These are phyloP conservation scores for Pharnaceum exiguum DNA, from an alignment of 148 eudicot genomes.

Conservation along the genomic window DNA sequence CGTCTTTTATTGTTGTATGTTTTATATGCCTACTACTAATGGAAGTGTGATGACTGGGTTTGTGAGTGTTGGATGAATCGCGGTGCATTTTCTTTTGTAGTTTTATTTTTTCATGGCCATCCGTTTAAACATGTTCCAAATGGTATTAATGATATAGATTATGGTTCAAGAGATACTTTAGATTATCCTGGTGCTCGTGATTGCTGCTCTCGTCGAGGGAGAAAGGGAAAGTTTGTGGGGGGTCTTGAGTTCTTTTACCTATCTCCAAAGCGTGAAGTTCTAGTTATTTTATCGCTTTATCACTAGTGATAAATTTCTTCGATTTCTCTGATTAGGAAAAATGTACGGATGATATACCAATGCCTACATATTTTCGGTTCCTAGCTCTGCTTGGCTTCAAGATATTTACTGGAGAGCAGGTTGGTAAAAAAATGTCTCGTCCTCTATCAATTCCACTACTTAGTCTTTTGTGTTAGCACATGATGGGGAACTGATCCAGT, in stretches of 20 bases:
- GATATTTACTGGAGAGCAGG: constrained; percentile 88
- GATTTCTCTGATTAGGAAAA: constrained; percentile 47
- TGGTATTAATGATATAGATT: too few relatives aligned
- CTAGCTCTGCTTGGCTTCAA: constrained; percentile 96
- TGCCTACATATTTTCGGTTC: constrained; percentile 96
- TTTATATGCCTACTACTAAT: neutral
- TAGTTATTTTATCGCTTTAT: neutral
- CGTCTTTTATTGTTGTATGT: neutral
- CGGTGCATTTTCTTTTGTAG: too few relatives aligned
- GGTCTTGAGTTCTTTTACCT: neutral
- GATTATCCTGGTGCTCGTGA: too few relatives aligned
- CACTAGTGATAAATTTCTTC: constrained; percentile 14
- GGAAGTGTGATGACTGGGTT: too few relatives aligned
- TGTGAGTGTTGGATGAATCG: too few relatives aligned
- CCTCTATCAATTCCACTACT: neutral
- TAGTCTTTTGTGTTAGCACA: neutral
- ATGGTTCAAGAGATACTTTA: too few relatives aligned
- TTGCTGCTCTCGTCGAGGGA: too few relatives aligned
- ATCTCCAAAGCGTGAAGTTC: neutral
- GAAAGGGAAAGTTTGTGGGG: too few relatives aligned
- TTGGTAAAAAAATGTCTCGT: constrained; percentile 15
- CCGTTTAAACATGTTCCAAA: too few relatives aligned
- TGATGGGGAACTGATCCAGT: neutral
- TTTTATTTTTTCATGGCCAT: too few relatives aligned
- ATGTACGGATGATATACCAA: constrained; percentile 65